phyloP scores from a whole-genome alignment of 2,329 filamentous ascomycete genomes.

The Camptophora hylomeconis region DNA sequence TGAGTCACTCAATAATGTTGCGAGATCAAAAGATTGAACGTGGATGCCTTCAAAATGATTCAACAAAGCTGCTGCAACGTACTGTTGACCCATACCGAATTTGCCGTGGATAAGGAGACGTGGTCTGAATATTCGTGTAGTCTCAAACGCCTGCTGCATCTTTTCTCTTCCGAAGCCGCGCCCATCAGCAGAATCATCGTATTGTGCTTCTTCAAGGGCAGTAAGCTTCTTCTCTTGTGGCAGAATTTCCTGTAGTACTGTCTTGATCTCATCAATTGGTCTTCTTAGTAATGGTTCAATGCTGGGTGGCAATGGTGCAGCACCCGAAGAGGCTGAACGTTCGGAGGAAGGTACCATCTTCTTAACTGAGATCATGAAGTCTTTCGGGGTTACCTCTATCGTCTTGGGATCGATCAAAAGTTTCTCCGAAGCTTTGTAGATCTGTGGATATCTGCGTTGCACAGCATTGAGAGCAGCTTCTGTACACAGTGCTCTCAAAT shows the following conservation, averaged over 20 bases:
- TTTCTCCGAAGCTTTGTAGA: conserved; percentile 83
- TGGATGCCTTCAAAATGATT: conserved; percentile 89
- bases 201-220: conserved; percentile 88
- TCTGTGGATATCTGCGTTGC: conserved; percentile 89
- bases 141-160: conserved; percentile 67
- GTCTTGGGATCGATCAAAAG: conserved; percentile 73
- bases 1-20: conserved; percentile 71
- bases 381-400: conserved; percentile 78
- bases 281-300: conserved; percentile 70
- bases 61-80: conserved; percentile 71
- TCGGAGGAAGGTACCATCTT: conserved; percentile 94
- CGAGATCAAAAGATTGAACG: conserved; percentile 86
- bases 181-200: conserved; percentile 68
- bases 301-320: conserved; percentile 62
- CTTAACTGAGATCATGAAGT: conserved; percentile 95
- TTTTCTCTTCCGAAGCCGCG: conserved; percentile 76
- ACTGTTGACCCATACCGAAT: conserved; percentile 85
- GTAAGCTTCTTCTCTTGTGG: conserved; percentile 78
- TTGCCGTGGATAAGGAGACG: conserved; percentile 71
- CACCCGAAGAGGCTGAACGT: conserved; percentile 71
- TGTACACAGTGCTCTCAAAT: conserved; percentile 84
- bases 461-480: conserved; percentile 93
- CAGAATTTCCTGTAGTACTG: conserved; percentile 59
- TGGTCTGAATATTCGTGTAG: conserved; percentile 75
- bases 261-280: conserved; percentile 57